Base-by-base conservation (phyloP, 1,139 yeast genomes). In the Pneumocystis jirovecii region DNA sequence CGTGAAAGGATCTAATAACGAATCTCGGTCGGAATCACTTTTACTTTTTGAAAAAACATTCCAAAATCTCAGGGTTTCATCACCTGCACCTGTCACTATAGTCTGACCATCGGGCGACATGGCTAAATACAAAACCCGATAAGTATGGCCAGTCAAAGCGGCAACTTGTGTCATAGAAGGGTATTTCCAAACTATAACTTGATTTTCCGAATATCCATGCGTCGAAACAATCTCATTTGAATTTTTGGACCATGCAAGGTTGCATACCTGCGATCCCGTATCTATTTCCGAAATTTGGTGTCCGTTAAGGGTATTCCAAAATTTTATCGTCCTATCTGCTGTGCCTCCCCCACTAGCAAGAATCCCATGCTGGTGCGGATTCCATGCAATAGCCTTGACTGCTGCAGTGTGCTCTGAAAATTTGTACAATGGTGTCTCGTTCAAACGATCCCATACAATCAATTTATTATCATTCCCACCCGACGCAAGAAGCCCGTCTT, bases 81-180 rank as follows among this genome's bases (percentile, higher is more conserved):
- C 99, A 1, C 98, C 98, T 0, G 98, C 97, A 0, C 98, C 99
- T 0, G 98, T 91, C 1, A 93, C 98, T n/a, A 93, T 87, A 0
- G 97, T 89, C 69, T 89, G 91, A 1, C 98, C 98, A 76, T 93
- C 97, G 0, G 97, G 96, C n/a, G 96, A 87, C 77, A 93, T 80
- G 2, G 96, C 84, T 70, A 93, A 79, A 74, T 93, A 95, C 64
- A 95, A 78, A 8, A 93, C 98, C 68, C 99, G 81, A 73, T 87
- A 89, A 0, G 96, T 89, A 73, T 93, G 99, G 0, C 97, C 98
- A 8, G 96, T 89, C 65, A 93, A 81, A 61, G 91, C 89, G 0
- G 97, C 96, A 56, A 93, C 84, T 71, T 93, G 97, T 70, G 89
- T 89, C 91, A 95, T 85, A 25, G 87, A 83, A 17, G 95, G 96